Percentiles rank a stretch among this genome's conserved stretches.
These are phyloP conservation scores for Neobulgaria alba DNA, from an alignment of 2,329 filamentous ascomycete species.

Conservation along the genomic window DNA sequence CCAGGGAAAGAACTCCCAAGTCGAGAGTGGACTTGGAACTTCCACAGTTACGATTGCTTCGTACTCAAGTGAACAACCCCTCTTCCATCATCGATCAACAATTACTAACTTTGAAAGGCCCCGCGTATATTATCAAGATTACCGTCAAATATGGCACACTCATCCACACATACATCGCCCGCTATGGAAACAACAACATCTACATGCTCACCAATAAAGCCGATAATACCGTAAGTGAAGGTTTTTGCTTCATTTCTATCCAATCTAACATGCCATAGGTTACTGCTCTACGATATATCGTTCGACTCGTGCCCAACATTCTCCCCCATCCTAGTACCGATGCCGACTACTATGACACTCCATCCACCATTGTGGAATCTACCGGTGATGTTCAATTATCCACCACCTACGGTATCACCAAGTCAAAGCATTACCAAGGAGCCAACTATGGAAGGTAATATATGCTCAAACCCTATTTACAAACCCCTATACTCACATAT, in stretches of 20 bases:
- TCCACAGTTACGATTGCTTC: slow-evolving; percentile 39
- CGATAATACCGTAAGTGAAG: slow-evolving; percentile 5
- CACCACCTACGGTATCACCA: slow-evolving; percentile 5
- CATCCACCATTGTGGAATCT: slow-evolving; percentile 3
- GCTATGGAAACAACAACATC: slow-evolving; percentile 32
- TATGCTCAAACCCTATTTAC: no score
- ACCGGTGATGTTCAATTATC: slow-evolving; percentile 4
- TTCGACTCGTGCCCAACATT: slow-evolving; percentile 5
- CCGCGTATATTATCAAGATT: slow-evolving; percentile 30
- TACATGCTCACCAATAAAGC: slow-evolving; percentile 36
- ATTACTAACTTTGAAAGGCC: slow-evolving; percentile 2
- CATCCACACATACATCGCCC: slow-evolving; percentile 30
- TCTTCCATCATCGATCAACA: neutral
- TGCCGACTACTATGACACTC: slow-evolving; percentile 8
- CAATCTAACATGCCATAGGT: slow-evolving; percentile 1
- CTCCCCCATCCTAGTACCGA: slow-evolving; percentile 6
- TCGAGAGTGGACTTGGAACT: slow-evolving; percentile 39
- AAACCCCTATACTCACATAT: no score
- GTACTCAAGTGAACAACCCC: neutral
- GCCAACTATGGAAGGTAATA: slow-evolving; percentile 8
- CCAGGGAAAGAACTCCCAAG: slow-evolving; percentile 8
- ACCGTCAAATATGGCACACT: slow-evolving; percentile 29
- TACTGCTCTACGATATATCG: slow-evolving; percentile 10
- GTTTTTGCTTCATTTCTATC: no score
- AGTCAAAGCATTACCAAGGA: slow-evolving; percentile 12